These are phyloP conservation scores for Albophoma yamanashiensis DNA, from an alignment of 2,329 filamentous ascomycete genomes.

Conservation along the genomic window DNA sequence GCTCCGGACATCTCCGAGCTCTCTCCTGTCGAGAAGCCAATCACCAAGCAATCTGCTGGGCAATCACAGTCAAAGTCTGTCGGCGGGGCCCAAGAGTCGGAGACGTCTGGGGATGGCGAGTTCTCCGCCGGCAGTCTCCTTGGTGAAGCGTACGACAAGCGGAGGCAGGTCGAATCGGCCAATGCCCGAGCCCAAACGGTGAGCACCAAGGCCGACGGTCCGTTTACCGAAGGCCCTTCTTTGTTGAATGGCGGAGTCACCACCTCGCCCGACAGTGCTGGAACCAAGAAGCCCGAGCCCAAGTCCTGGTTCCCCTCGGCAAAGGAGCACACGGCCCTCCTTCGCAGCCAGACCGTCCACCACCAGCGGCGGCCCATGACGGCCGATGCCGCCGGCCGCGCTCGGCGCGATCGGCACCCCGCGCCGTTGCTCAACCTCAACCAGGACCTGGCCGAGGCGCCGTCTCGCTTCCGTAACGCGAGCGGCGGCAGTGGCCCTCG, in stretches of 20 bases:
- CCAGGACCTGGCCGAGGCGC: constrained; percentile 46
- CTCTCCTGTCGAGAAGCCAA: background rate
- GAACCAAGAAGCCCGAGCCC: constrained; percentile 9
- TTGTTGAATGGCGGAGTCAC: constrained; percentile 35
- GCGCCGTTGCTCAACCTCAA: constrained; percentile 57
- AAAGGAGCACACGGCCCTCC: constrained; percentile 24
- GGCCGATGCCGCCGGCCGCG: constrained; percentile 10
- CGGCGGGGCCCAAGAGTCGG: background rate
- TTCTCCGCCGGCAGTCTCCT: constrained; percentile 44
- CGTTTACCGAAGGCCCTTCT: constrained; percentile 47
- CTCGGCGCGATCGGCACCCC: constrained; percentile 25
- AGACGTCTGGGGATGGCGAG: constrained; percentile 17
- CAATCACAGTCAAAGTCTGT: background rate
- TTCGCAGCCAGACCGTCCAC: constrained; percentile 16
- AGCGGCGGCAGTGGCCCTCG: constrained; percentile 34
- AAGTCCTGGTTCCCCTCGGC: constrained; percentile 26
- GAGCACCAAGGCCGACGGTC: constrained; percentile 18
- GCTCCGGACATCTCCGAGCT: constrained; percentile 2
- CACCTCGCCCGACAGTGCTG: constrained; percentile 11
- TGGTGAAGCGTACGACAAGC: constrained; percentile 36
- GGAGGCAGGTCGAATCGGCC: constrained; percentile 24
- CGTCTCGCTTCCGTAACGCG: constrained; percentile 42
- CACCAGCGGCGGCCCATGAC: constrained; percentile 12
- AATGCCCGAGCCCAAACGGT: constrained; percentile 20
- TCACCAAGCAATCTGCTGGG: background rate